Evolutionary conservation across 352 stramenopile species (phyloP), one percentile per base, ranked within the genome.

Genomic region (Phytophthora pini): DNA sequence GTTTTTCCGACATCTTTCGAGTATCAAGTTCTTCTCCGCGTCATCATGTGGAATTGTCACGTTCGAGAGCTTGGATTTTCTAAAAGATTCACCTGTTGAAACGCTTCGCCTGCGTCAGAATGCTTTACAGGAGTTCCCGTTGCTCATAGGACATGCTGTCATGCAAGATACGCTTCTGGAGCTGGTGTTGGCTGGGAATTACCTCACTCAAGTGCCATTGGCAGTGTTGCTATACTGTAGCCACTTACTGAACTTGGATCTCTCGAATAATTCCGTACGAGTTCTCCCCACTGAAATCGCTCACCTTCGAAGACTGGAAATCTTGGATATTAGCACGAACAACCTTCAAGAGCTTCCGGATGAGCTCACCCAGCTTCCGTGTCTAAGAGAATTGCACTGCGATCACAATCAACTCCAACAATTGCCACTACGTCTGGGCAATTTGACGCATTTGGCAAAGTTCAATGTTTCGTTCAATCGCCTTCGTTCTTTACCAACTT

Each of bases 151-250:
- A 1, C 63, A 71, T 0, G 66, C 76, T 6, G 54, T 56, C 10
- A 82, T 91, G 65, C 74, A 88, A 58, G 58, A 77, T 43, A 88
- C 74, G 2, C 72, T 90, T 4, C 54, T 70, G 36, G 68, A 82
- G 27, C 74, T 90, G 3, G 56, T 65, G 7, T 31, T 88, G 5
- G 51, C 55, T 8, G 40, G 32, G 5, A 91, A 89, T 50, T 39
- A 56, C 11, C 58, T 90, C 7, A 60, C 55, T 12, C 36, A 40
- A 27, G 80, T 88, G 13, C 79, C 82, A 2, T 51, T 77, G 4
- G 79, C 80, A 5, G 58, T 90, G 5, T 49, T 73, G n/a, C 49
- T 67, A 12, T 75, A 68, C 40, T 90, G 79, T 40, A 66, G 39
- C 10, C 55, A 68, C 2, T 54, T 92, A 4, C 61, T 68, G 31